Conservation (phyloP, 1,284 basidiomycete species). For the Thecaphora thlaspeos region DNA sequence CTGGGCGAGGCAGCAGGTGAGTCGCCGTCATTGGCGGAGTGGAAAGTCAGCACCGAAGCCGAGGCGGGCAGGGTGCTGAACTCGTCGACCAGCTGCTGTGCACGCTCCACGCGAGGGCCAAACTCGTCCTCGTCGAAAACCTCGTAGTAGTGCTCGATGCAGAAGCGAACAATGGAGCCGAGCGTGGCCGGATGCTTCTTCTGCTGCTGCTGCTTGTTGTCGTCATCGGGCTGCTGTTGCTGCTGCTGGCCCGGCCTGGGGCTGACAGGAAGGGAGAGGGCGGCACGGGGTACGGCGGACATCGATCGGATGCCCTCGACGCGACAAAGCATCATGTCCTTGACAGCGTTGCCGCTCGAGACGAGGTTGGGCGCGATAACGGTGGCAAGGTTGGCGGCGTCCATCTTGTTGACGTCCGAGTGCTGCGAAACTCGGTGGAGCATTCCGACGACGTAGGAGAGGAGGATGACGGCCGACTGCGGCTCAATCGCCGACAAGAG, state of each 20-base stretch:
- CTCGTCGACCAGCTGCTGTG: slow-evolving; percentile 25
- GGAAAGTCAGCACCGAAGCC: slow-evolving; percentile 5
- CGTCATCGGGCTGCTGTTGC: too few relatives aligned
- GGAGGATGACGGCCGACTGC: slow-evolving; percentile 69
- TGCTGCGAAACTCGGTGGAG: slow-evolving; percentile 73
- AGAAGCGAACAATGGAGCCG: slow-evolving; percentile 71
- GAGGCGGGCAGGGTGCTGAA: slow-evolving; percentile 3
- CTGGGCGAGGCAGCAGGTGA: too few relatives aligned
- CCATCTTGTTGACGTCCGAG: slow-evolving; percentile 71
- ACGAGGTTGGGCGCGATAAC: slow-evolving; percentile 74
- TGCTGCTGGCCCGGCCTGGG: too few relatives aligned
- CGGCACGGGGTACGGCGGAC: slow-evolving; percentile 60
- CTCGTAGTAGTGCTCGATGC: slow-evolving; percentile 78
- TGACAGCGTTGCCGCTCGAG: slow-evolving; percentile 29
- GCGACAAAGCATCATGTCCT: slow-evolving; percentile 60
- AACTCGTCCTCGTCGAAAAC: slow-evolving; percentile 65
- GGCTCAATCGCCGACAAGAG: slow-evolving; percentile 67
- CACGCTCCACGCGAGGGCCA: slow-evolving; percentile 7
- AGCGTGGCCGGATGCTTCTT: slow-evolving; percentile 65
- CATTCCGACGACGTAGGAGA: slow-evolving; percentile 71
- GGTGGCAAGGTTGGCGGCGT: slow-evolving; percentile 75
- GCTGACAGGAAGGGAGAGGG: too few relatives aligned
- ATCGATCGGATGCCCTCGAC: slow-evolving; percentile 71
- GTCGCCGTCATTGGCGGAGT: background rate
- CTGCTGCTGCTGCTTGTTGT: background rate